These are phyloP conservation scores for Grammothele lineata DNA, from an alignment of 768 basidiomycete genomes.

Conservation along the genomic window DNA sequence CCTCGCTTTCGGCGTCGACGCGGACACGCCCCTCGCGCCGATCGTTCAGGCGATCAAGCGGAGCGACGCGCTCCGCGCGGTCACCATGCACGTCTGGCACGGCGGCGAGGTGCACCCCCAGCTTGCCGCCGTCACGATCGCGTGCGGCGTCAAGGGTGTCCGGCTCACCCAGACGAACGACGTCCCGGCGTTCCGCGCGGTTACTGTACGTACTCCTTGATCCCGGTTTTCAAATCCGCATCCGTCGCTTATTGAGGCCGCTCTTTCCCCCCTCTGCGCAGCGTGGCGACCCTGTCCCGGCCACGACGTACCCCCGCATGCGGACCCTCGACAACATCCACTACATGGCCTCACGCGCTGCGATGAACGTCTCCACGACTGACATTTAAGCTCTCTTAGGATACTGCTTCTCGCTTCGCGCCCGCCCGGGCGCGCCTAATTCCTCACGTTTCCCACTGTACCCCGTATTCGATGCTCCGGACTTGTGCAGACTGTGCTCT, in stretches of 20 bases:
- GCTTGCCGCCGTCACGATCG: slow-evolving; percentile 53
- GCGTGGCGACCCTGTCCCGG: slow-evolving; percentile 17
- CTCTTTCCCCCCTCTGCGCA: neutral
- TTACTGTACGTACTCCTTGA: slow-evolving; percentile 41
- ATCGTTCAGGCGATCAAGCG: slow-evolving; percentile 52
- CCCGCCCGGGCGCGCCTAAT: slow-evolving; percentile 4
- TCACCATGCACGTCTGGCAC: slow-evolving; percentile 54
- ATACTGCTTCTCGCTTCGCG: neutral
- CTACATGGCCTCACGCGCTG: slow-evolving; percentile 16
- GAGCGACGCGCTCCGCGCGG: slow-evolving; percentile 36
- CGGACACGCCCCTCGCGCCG: slow-evolving; percentile 49
- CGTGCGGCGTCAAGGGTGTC: slow-evolving; percentile 60
- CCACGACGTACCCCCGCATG: slow-evolving; percentile 17
- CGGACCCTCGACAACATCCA: slow-evolving; percentile 12
- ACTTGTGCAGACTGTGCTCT: slow-evolving; percentile 14
- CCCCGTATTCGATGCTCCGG: slow-evolving; percentile 10
- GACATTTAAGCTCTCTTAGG: neutral
- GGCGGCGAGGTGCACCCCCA: slow-evolving; percentile 47
- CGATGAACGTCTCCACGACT: slow-evolving; percentile 2
- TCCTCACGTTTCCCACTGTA: slow-evolving; percentile 5
- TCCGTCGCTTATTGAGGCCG: slow-evolving; percentile 3
- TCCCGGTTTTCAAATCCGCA: too few relatives aligned
- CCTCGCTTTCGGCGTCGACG: slow-evolving; percentile 58
- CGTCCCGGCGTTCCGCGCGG: slow-evolving; percentile 47
- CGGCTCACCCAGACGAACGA: slow-evolving; percentile 48